Conservation (phyloP, 2,329 filamentous ascomycete genomes). For the Grosmannia clavigera region DNA sequence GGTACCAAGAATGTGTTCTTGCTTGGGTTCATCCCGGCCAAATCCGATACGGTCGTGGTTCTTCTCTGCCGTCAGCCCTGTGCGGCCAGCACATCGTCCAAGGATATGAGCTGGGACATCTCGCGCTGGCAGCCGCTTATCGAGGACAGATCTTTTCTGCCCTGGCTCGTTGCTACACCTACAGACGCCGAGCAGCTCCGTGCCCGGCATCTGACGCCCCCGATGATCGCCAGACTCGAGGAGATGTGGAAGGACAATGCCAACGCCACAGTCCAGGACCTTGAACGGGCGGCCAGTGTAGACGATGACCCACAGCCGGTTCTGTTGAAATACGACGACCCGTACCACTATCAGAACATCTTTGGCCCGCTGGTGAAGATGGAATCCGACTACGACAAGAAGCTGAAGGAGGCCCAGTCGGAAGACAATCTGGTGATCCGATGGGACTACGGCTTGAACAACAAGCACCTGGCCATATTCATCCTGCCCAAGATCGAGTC, state of each 20-base stretch:
- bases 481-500: slow-evolving; percentile 94
- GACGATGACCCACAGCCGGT: slow-evolving; percentile 95
- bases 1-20: slow-evolving; percentile 99
- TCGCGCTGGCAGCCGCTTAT: slow-evolving; percentile 96
- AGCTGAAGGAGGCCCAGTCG: slow-evolving; percentile 94
- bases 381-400: slow-evolving; percentile 97
- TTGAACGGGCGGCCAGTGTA: slow-evolving; percentile 82
- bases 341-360: slow-evolving; percentile 97
- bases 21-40: slow-evolving; percentile 94
- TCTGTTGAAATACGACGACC: slow-evolving; percentile 86
- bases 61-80: slow-evolving; percentile 94
- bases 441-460: slow-evolving; percentile 93
- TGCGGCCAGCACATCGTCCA: slow-evolving; percentile 85
- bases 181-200: slow-evolving; percentile 93
- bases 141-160: slow-evolving; percentile 86
- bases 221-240: slow-evolving; percentile 91
- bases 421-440: slow-evolving; percentile 90
- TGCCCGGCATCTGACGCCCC: slow-evolving; percentile 81
- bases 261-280: slow-evolving; percentile 73
- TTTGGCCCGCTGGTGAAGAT: slow-evolving; percentile 98
- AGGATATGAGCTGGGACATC: slow-evolving; percentile 99
- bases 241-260: slow-evolving; percentile 98
- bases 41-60: slow-evolving; percentile 96
- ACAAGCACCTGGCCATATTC: slow-evolving; percentile 93
- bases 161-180: slow-evolving; percentile 83